phyloP scores from a whole-genome alignment of 225 moss, liverwort and hornwort genomes.

The Climacium dendroides region DNA sequence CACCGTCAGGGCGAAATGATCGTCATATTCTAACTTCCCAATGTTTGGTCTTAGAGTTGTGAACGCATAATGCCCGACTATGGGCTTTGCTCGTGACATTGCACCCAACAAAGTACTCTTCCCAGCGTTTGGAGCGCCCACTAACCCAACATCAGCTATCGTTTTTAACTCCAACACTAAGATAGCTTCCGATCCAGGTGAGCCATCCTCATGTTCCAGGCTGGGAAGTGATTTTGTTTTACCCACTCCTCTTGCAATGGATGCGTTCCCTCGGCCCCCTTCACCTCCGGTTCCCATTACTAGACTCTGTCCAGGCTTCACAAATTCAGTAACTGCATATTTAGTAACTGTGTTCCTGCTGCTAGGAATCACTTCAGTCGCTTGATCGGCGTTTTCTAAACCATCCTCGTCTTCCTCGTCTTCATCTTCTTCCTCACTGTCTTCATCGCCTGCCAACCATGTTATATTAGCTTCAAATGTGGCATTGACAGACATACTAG shows the following conservation, averaged over 20 bases:
- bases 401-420: background rate
- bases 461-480: background rate
- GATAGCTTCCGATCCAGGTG: conserved; percentile 68
- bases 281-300: conserved; percentile 67
- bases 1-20: conserved; percentile 69
- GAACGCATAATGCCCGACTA: conserved; percentile 80
- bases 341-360: background rate
- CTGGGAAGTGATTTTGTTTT: conserved; percentile 61
- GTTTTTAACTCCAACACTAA: conserved; percentile 78
- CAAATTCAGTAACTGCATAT: conserved; percentile 60
- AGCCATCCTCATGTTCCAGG: conserved; percentile 72
- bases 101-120: conserved; percentile 87
- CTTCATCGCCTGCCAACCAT: conserved; percentile 9
- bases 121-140: conserved; percentile 93
- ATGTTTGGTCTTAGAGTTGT: conserved; percentile 91
- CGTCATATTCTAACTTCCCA: conserved; percentile 76
- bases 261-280: conserved; percentile 85
- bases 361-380: background rate
- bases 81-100: conserved; percentile 73
- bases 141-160: conserved; percentile 87
- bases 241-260: conserved; percentile 75
- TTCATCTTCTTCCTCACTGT: conserved; percentile 1
- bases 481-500: background rate
- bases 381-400: background rate
- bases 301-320: conserved; percentile 71